phyloP scores from a whole-genome alignment of 768 basidiomycete genomes.

The Termitomyces sp. region DNA sequence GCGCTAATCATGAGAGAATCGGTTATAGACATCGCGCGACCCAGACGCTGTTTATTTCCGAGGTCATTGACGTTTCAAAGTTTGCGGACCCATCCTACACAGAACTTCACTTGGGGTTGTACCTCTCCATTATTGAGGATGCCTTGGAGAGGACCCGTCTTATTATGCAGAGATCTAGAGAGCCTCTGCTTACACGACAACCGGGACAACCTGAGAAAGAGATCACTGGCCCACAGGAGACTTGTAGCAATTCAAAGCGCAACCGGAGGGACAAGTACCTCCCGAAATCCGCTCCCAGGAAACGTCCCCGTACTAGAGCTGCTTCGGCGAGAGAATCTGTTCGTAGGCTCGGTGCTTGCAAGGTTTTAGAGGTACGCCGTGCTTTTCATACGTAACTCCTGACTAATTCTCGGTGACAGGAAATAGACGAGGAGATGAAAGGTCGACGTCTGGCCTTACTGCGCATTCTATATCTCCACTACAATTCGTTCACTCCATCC shows the following conservation, averaged over 20 bases:
- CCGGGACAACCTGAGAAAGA: not conserved
- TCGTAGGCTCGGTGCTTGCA: not conserved
- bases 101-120: constrained; percentile 13
- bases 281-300: not conserved
- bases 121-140: constrained; percentile 12
- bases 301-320: constrained; percentile 4
- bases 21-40: constrained; percentile 14
- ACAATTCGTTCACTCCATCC: constrained; percentile 5
- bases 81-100: constrained; percentile 11
- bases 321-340: not conserved
- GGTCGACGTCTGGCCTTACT: constrained; percentile 2
- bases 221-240: not conserved
- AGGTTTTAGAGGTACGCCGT: not conserved
- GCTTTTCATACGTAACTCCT: too few relatives aligned
- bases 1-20: constrained; percentile 15
- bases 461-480: constrained; percentile 6
- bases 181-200: not conserved
- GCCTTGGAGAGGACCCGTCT: constrained; percentile 8
- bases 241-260: not conserved
- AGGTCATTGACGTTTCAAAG: constrained; percentile 9
- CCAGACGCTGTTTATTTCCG: constrained; percentile 15
- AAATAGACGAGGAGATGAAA: not conserved
- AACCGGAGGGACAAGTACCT: not conserved
- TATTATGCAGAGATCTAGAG: not conserved
- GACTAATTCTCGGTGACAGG: not conserved